Evolutionary conservation across 192 early-diverging fungal genomes (phyloP), one percentile per base, ranked within the genome.

Genomic region (Endogone sp.): DNA sequence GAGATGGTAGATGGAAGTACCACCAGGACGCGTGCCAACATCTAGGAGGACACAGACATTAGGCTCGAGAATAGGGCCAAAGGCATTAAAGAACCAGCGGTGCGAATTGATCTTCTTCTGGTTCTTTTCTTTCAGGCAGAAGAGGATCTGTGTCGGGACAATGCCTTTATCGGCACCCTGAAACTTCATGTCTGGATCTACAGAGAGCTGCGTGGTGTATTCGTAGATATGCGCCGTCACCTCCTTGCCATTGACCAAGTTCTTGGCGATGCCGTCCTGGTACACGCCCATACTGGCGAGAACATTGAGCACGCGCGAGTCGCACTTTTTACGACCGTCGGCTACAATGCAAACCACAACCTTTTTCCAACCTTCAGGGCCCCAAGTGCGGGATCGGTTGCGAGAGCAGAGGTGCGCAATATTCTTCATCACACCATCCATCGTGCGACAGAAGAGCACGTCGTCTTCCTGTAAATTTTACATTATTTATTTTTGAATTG

Each of bases 91-190:
- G 72, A 88, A 88, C 86, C 86, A 88, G 55, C 95, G 81, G 79
- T 90, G 89, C 27, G 86, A 91, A 64, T 91, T 95, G 73, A 95
- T 90, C 77, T 95, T 95, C 76, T 94, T 96, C 66, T 88, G 88
- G 71, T 96, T 96, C 81, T 94, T 92, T 79, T 96, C 94, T 75
- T 96, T 96, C 8, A 96, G 78, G 79, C 92, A 90, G 75, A 96
- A 96, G 29, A 96, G 76, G 24, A 88, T 82, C 79, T 94, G 94
- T 60, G 89, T 81, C 61, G 92, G 92, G 11, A 90, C 89, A 25
- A 84, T 80, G 56, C 86, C 84, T 59, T 91, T 83, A 27, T 86
- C 80, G 9, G 79, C 77, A 49, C 87, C 89, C 73, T 83, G 84
- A 44, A 90, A 79, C 63, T 87, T 81, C 89, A 91, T 89, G 22